Evolutionary conservation across 257 asterid species (phyloP), one percentile per base, ranked within the genome.

Genomic region (Solanum clarkiae): DNA sequence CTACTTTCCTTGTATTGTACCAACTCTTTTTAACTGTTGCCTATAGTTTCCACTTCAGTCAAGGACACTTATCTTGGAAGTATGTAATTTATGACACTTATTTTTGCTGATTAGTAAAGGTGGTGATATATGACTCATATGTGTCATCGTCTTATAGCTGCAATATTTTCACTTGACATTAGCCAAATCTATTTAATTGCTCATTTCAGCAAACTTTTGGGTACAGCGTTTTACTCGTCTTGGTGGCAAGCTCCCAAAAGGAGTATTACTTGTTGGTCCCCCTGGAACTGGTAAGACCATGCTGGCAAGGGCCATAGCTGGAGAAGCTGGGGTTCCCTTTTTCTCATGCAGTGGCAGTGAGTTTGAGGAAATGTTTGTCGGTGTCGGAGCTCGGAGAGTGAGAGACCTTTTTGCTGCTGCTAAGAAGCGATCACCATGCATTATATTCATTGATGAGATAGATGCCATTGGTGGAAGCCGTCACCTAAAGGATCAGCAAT

Each of bases 241-340:
- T 86, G 99, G 99, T 75, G 99, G 99, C 51, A 96, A 95, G 94
- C 99, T 96, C 80, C 99, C 98, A 55, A 96, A 96, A 88, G 98
- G 98, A 81, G 98, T 96, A 87, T 89, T 96, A 74, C 95, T 96
- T 72, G 98, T 95, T 55, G 99, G 99, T 2, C 98, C 99, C 49
- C 98, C 98, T 45, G 99, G 98, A 51, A 96, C 98, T 40, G 99
- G 99, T 75, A 96, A 96, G 92, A 95, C 98, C 32, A 96, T 96
- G 99, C 86, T 96, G 89, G 99, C 99, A 81, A 94, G 98, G 90
- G 98, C 99, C 47, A 95, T 96, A 86, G 98, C 98, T 24, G 99
- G 99, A 86, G 99, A 96, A 91, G 98, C 99, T 80, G 93, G 98
- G 22, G 99, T 96, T 81, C 99, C 99, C 2, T 96, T 96, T 82